phyloP scores from a whole-genome alignment of 2,329 filamentous ascomycete genomes.

The Plectosphaerella plurivora region DNA sequence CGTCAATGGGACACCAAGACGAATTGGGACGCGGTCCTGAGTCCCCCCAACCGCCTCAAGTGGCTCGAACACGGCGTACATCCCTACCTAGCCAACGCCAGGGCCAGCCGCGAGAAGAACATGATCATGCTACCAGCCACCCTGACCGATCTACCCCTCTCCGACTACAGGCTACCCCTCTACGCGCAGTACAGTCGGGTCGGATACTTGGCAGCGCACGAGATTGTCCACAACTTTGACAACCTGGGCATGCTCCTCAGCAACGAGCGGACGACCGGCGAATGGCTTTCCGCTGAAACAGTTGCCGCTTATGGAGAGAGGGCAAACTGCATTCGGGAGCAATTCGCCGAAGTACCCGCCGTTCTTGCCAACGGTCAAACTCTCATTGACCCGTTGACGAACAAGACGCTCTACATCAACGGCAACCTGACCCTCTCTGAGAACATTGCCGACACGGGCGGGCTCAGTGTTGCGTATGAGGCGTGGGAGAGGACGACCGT shows the following conservation, averaged over 20 bases:
- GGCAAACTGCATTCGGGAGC: slow-evolving; percentile 61
- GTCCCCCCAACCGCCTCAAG: slow-evolving; percentile 54
- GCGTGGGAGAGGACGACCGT: slow-evolving; percentile 59
- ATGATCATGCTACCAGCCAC: not conserved
- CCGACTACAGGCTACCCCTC: slow-evolving; percentile 55
- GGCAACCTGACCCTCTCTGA: slow-evolving; percentile 61
- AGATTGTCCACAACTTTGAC: slow-evolving; percentile 68
- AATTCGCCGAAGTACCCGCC: slow-evolving; percentile 59
- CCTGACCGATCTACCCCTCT: slow-evolving; percentile 49
- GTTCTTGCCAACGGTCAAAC: slow-evolving; percentile 47
- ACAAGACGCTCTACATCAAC: slow-evolving; percentile 49
- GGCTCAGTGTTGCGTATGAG: slow-evolving; percentile 56
- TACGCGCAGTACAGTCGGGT: slow-evolving; percentile 66
- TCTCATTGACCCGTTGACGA: not conserved
- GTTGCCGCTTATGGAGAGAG: slow-evolving; percentile 52
- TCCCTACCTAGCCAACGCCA: not conserved
- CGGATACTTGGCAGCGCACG: slow-evolving; percentile 62
- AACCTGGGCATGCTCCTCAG: slow-evolving; percentile 21
- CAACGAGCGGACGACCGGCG: slow-evolving; percentile 58
- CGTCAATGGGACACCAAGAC: slow-evolving; percentile 19
- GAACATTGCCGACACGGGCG: slow-evolving; percentile 69
- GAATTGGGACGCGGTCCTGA: slow-evolving; percentile 47
- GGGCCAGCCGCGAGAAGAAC: not conserved
- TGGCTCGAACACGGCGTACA: slow-evolving; percentile 32
- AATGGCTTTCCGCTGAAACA: slow-evolving; percentile 56